Base-by-base conservation (phyloP, 2,329 filamentous ascomycete species). In the Arthrobotrys megalospora region DNA sequence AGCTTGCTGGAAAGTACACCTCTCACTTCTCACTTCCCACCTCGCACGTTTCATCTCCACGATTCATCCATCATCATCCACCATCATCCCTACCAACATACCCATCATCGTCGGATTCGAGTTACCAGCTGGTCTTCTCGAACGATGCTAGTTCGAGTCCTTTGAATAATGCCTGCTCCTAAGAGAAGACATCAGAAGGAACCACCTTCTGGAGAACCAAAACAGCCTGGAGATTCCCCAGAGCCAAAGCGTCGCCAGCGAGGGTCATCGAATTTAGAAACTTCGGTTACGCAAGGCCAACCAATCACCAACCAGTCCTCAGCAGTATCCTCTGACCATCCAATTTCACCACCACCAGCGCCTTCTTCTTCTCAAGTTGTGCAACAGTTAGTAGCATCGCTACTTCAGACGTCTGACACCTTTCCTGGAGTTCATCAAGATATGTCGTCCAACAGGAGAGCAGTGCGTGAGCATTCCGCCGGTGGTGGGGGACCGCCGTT, bases 141-240 rank as follows among this genome's bases (percentile, higher is more conserved):
- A 14, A 45, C 53, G 32, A 24, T 58, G 24, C 64, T n/a, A 41
- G 64, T 69, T 69, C 34, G 24, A 19, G 11, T 19, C 12, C 28
- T 53, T 12, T 48, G 34, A 71, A 71, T 32, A 21, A 77, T 77
- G 73, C 73, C 66, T 36, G 36, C 48, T 47, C 36, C 48, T 41
- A 77, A 77, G 52, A 68, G 66, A 66, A 71, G 66, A 67, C 50
- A 70, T 45, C 58, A 66, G 58, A 76, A 36, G 58, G 73, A 77
- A 10, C 21, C 50, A 12, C 14, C 66, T 45, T 53, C 66, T 21
- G 73, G 62, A 47, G 41, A 66, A n/a, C 38, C 14, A 6, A 21
- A 16, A 28, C 41, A 19, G 14, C 36, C 67, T 24, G 60, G 21
- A 60, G 60, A 45, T 5, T 63, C 73, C 14, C 73, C 73, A 6